A percentile compares a stretch with the other conserved stretches of the same genome.
Evolutionary conservation across 2,329 filamentous ascomycete species (phyloP).

Genomic region (Aotearoamyces nothofagi): DNA sequence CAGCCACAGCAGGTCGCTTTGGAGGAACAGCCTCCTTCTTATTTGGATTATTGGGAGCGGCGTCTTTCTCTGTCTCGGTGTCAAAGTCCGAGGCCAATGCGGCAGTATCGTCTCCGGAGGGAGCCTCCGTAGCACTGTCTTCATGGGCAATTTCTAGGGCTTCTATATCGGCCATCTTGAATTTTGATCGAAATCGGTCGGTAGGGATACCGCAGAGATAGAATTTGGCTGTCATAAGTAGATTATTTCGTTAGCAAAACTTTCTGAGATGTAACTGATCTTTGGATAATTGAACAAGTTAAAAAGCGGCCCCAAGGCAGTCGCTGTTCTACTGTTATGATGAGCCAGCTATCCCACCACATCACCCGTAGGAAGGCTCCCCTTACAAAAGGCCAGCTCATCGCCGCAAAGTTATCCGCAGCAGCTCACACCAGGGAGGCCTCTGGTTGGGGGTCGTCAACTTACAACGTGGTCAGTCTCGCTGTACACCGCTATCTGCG

Average conservation of each 20-base stretch:
- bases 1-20: conserved; percentile 11
- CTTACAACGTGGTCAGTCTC: no score
- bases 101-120: conserved; percentile 14
- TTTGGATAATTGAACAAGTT: no score
- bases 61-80: conserved; percentile 14
- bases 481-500: no score
- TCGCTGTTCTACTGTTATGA: no score
- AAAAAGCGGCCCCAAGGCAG: no score
- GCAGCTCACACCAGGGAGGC: no score
- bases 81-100: conserved; percentile 14
- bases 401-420: no score
- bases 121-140: conserved; percentile 9
- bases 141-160: conserved; percentile 10
- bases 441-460: no score
- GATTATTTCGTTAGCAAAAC: not conserved
- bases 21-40: conserved; percentile 19
- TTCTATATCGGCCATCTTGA: conserved; percentile 17
- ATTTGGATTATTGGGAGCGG: conserved; percentile 10
- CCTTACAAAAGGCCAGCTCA: not conserved
- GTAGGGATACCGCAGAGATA: conserved; percentile 3
- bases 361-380: not conserved
- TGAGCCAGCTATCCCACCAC: no score
- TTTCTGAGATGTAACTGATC: not conserved
- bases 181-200: conserved; percentile 2
- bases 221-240: conserved; percentile 3